Base-by-base conservation (phyloP, 2,329 filamentous ascomycete species). In the Juglanconis sp. region DNA sequence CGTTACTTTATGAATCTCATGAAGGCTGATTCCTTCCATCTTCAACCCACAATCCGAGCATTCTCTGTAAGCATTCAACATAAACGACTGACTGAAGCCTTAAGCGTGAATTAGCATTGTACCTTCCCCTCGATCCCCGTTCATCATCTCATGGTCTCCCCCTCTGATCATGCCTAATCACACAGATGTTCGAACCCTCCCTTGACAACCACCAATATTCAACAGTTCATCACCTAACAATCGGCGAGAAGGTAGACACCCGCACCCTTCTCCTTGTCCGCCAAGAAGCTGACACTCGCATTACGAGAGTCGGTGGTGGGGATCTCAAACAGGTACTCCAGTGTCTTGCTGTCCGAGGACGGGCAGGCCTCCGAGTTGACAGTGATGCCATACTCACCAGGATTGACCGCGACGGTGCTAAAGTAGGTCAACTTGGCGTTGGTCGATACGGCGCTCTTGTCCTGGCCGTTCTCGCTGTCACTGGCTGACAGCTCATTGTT, bases 351-450 rank as follows among this genome's bases (percentile, higher is more conserved):
- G 3, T 17, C n/a, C 5, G 56, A 44, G 40, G 49, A 35, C 2
- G 61, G 61, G 31, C 61, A 63, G 10, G 58, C 61, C 35, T 44
- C 35, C 9, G 61, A 63, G 58, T 63, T 63, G 54, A 63, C 40
- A 15, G 61, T 63, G 17, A 61, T 34, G 11, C 61, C 61, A 17
- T 61, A 63, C 30, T 63, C 61, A 31, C 61, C 61, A 2, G 61
- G 61, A 38, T 53, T 52, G 51, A 63, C 61, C 40, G 47, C 46
- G 30, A 58, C 54, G 17, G 61, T 63, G 32, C 61, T 46, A 57
- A 63, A 63, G 8, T 57, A 60, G 5, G 58, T 61, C 51, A 63
- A 31, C 36, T 38, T 57, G 9, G 53, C 54, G 6, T 47, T 42
- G 24, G 42, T 17, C 5, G 36, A 6, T 9, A 31, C 56, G 34